Evolutionary conservation across 371 early-diverging fungal genomes (phyloP).

Genomic region (Rhizopus sp.): DNA sequence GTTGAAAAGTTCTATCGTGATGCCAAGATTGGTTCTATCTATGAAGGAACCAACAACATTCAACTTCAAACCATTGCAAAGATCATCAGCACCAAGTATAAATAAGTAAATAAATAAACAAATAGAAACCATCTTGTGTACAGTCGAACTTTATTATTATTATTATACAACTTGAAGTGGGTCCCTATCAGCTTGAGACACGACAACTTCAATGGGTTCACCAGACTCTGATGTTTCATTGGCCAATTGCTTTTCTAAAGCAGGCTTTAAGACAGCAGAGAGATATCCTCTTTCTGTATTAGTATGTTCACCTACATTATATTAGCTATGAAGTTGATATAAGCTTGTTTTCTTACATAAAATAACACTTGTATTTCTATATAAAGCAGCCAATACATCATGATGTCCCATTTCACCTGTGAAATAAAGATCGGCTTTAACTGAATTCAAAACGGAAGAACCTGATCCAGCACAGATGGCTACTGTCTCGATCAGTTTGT

Average conservation of each 20-base stretch:
- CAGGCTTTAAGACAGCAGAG: conserved; percentile 63
- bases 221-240: conserved; percentile 47
- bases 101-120: conserved; percentile 32
- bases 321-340: neutral
- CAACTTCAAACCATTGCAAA: conserved; percentile 97
- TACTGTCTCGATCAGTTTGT: conserved; percentile 68
- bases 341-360: conserved; percentile 60
- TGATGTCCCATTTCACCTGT: conserved; percentile 98
- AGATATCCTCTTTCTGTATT: conserved; percentile 96
- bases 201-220: conserved; percentile 60
- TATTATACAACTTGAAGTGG: conserved; percentile 68
- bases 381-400: conserved; percentile 81
- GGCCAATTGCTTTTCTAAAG: conserved; percentile 59
- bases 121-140: neutral
- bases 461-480: conserved; percentile 97
- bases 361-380: conserved; percentile 80
- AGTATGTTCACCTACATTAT: conserved; percentile 74
- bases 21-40: conserved; percentile 91
- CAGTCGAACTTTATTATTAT: neutral
- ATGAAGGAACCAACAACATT: conserved; percentile 93
- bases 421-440: conserved; percentile 74
- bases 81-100: conserved; percentile 69
- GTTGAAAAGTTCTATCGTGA: conserved; percentile 98
- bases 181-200: conserved; percentile 72
- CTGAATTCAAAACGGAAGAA: conserved; percentile 56